Base-by-base conservation (phyloP, 2,329 filamentous ascomycete genomes). In the Botryotinia convoluta region DNA sequence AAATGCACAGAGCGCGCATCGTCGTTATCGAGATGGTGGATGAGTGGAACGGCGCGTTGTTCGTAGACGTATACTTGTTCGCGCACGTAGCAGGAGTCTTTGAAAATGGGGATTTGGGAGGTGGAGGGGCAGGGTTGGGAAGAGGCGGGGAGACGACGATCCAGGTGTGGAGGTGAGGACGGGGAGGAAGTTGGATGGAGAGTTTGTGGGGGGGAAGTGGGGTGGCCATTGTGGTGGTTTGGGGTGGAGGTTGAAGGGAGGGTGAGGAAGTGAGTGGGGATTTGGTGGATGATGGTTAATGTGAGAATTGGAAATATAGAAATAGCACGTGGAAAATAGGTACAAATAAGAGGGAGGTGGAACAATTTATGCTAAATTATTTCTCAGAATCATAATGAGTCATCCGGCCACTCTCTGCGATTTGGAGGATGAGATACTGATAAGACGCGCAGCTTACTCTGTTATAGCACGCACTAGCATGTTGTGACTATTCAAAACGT, bases 61-160 rank as follows among this genome's bases (percentile, higher is more conserved):
- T 73, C 57, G 29, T 69, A 18, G 1, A 73, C 71, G 54, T n/a
- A 73, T 8, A 73, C 71, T 63, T 63, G 42, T 62, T 73, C 71
- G 32, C 64, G 71, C 14, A 73, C 4, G n/a, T 20, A 20, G 54
- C 63, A 61, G 29, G 59, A 45, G 37, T 63, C 60, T 59, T 64
- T 51, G 44, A 71, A 71, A 3, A 54, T 26, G 35, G 48, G 59
- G 22, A 70, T 45, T 26, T 42, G 44, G 44, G 65, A 20, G 26
- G 39, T 18, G 32, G 72, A 29, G n/a, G 48, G 4, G 44, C 18
- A 3, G 10, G 32, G 5, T 35, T 73, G 65, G 18, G 64, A 16
- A 12, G 26, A 59, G 16, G 59, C 18, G 20, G 60, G 59, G 35
- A 57, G 59, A 4, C 20, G 35, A 5, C 64, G 64, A 9, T 63